Percentiles rank a stretch among this genome's conserved stretches.
These are phyloP conservation scores for Sclerotinia sclerotiorum DNA, from an alignment of 2,329 filamentous ascomycete species.

Conservation along the genomic window DNA sequence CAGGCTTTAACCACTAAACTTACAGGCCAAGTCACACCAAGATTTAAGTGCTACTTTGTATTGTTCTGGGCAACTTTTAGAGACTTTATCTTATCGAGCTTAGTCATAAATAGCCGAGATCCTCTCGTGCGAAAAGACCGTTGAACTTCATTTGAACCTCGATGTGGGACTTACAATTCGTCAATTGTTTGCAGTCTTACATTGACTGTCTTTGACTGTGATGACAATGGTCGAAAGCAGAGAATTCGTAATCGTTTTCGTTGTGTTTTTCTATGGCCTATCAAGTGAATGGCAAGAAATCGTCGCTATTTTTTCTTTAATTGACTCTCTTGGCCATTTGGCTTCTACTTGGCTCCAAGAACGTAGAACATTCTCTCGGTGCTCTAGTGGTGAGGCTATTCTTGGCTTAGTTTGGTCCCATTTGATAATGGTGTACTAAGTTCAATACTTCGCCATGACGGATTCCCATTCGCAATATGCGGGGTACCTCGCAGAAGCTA, in stretches of 20 bases:
- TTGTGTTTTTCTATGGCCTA: neutral
- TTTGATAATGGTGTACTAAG: neutral
- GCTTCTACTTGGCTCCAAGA: conserved; percentile 15
- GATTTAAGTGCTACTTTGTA: neutral
- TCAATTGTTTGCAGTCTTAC: neutral
- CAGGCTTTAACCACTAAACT: neutral
- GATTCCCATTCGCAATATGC: neutral
- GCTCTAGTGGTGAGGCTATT: conserved; percentile 1
- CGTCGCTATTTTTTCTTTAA: too few relatives aligned
- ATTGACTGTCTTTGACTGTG: neutral
- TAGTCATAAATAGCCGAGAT: conserved; percentile 14
- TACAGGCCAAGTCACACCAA: conserved; percentile 10
- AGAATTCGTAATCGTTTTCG: neutral
- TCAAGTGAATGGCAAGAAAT: conserved; percentile 7
- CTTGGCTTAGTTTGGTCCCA: neutral
- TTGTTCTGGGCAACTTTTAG: neutral
- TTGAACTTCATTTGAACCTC: conserved; percentile 16
- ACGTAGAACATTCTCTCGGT: neutral
- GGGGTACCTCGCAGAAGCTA: neutral
- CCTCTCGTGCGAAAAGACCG: too few relatives aligned
- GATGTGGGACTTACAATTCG: too few relatives aligned
- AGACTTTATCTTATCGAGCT: neutral
- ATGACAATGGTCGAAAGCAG: neutral
- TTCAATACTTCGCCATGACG: neutral
- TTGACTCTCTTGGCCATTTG: conserved; percentile 6